These are phyloP conservation scores for Capronia epimyces DNA, from an alignment of 2,329 filamentous ascomycete species.

Conservation along the genomic window DNA sequence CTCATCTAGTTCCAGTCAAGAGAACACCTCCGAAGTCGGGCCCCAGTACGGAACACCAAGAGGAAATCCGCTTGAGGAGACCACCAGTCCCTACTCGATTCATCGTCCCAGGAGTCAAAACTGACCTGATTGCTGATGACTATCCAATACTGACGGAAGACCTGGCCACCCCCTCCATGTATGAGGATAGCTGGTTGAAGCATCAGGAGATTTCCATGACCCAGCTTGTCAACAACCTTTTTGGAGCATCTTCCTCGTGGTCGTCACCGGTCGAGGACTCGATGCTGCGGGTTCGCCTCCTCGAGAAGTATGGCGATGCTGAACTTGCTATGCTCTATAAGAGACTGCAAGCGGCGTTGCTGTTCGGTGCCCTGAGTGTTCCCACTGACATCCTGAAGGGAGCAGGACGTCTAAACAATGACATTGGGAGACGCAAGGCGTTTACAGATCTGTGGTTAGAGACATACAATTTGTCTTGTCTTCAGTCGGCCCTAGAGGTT, in stretches of 20 bases:
- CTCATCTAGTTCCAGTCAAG: background rate
- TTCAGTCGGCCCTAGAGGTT: constrained; percentile 53
- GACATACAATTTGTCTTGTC: constrained; percentile 49
- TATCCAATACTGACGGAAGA: constrained; percentile 53
- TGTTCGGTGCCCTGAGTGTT: constrained; percentile 53
- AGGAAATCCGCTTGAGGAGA: constrained; percentile 4
- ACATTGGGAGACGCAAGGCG: constrained; percentile 53
- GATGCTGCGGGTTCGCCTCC: constrained; percentile 44
- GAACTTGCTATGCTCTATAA: constrained; percentile 50
- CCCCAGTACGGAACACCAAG: background rate
- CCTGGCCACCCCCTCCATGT: constrained; percentile 52
- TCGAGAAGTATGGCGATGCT: constrained; percentile 51
- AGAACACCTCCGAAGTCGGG: constrained; percentile 2
- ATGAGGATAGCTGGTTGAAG: constrained; percentile 58
- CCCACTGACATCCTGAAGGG: constrained; percentile 48
- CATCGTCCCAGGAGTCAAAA: constrained; percentile 19
- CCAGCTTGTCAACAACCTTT: constrained; percentile 55
- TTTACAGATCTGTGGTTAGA: constrained; percentile 56
- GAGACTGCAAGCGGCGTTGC: constrained; percentile 53
- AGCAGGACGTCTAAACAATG: constrained; percentile 45
- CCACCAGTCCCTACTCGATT: constrained; percentile 21
- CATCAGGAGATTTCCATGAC: constrained; percentile 58
- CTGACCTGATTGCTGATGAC: constrained; percentile 29
- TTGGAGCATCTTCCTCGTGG: constrained; percentile 30
- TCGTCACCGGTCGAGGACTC: constrained; percentile 34